Conservation (phyloP, 164 flowering plant genomes). For the Vitis riparia region DNA sequence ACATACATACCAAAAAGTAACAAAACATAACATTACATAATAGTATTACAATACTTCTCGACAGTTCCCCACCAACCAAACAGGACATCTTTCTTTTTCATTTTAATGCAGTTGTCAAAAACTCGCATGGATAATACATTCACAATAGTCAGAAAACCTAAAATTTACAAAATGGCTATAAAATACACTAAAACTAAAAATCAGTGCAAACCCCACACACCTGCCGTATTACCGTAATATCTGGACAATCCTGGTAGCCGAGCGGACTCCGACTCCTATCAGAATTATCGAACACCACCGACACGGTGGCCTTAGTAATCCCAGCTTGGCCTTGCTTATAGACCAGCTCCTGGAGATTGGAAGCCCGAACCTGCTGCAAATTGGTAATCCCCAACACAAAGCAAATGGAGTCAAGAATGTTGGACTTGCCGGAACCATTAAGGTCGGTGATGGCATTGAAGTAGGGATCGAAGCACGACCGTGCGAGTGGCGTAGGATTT, state of each 20-base stretch:
- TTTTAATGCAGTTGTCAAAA: too few relatives aligned
- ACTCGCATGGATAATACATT: too few relatives aligned
- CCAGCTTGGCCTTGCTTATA: constrained; percentile 99
- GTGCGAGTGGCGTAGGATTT: constrained; percentile 96
- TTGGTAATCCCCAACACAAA: constrained; percentile 95
- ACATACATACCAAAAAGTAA: too few relatives aligned
- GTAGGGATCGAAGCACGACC: constrained; percentile 89
- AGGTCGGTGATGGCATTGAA: constrained; percentile 97
- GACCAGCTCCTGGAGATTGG: constrained; percentile 98
- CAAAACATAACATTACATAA: too few relatives aligned
- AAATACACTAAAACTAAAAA: background rate
- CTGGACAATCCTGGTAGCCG: constrained; percentile 84
- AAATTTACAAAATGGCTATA: too few relatives aligned
- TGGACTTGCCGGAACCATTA: constrained; percentile 97
- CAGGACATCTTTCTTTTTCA: too few relatives aligned
- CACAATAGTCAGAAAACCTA: too few relatives aligned
- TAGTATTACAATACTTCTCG: too few relatives aligned
- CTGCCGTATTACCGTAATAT: constrained; percentile 98
- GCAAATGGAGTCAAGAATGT: constrained; percentile 95
- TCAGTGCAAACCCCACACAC: constrained; percentile 22
- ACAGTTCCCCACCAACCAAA: too few relatives aligned
- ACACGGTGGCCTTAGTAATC: constrained; percentile 97
- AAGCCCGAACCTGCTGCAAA: constrained; percentile 94
- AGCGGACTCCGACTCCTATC: constrained; percentile 83
- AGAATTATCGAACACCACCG: constrained; percentile 84